Evolutionary conservation across 257 asterid genomes (phyloP), one percentile per base, ranked within the genome.

Genomic region (Solanum commersonii): DNA sequence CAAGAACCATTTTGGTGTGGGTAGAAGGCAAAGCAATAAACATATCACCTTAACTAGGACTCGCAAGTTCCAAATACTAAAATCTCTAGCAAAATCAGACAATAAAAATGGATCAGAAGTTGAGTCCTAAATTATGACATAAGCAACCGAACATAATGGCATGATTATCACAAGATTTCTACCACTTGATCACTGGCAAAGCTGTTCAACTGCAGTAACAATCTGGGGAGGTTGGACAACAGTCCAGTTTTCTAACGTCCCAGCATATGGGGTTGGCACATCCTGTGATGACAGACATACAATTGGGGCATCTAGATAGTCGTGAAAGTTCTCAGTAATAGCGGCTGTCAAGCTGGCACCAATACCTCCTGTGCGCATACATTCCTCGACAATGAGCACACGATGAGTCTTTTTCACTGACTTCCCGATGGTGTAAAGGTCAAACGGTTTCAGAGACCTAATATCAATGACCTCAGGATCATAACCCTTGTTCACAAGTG

Each of bases 321-420:
- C 98, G 35, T 94, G 93, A 83, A 95, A 95, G 79, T 94, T 91
- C 63, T 94, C 97, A 15, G 93, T 94, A 29, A 94, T 94, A 2
- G 98, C 93, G 2, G 98, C 96, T 3, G 97, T 95, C 90, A 95
- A 91, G 87, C 96, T 94, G 8, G 98, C 98, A 27, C 98, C 98
- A 70, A 94, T 95, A n/a, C 98, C 98, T 44, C 98, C 98, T 0
- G 98, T 95, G n/a, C 98, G 92, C 97, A 95, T 96, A 93, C 98
- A 95, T 91, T 95, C 98, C 91, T 95, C 98, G 67, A 96, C 98
- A 33, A 95, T 94, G 34, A 96, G 60, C 90, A 95, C 98, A 4
- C 94, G 93, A 79, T 95, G 96, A 31, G 98, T 96, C 87, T 95
- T 96, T 95, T 96, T 96, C 88, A 96, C 94, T 0, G 98, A 95